Conservation (phyloP, 495 filamentous ascomycete species). For the Penicillium ochrochloron region DNA sequence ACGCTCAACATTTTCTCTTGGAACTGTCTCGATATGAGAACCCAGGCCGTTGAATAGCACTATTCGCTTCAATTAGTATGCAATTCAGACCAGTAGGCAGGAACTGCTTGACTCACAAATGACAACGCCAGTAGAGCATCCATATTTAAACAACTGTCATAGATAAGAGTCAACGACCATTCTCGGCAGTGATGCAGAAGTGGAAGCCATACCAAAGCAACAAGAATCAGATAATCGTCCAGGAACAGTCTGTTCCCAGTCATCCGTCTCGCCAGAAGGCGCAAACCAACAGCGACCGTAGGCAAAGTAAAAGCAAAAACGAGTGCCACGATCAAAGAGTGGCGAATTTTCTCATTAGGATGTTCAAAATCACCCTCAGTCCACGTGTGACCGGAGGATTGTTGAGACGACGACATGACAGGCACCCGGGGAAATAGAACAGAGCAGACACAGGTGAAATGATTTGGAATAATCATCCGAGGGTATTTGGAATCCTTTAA, state of each 20-base stretch:
- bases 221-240: constrained; percentile 47
- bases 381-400: constrained; percentile 22
- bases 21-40: constrained; percentile 40
- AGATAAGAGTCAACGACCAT: neutral
- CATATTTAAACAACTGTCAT: constrained; percentile 40
- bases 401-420: constrained; percentile 26
- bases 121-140: constrained; percentile 36
- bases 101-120: constrained; percentile 28
- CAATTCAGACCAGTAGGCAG: too few relatives aligned
- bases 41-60: constrained; percentile 41
- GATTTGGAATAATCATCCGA: constrained; percentile 32
- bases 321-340: constrained; percentile 35
- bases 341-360: constrained; percentile 31
- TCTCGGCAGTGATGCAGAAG: neutral
- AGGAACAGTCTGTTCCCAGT: constrained; percentile 32
- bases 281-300: constrained; percentile 36
- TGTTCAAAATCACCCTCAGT: constrained; percentile 30
- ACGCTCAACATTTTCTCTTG: constrained; percentile 29
- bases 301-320: constrained; percentile 38
- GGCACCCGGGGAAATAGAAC: neutral
- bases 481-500: constrained; percentile 14
- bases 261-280: constrained; percentile 33
- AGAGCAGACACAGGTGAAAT: constrained; percentile 13
- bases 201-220: constrained; percentile 34
- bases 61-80: constrained; percentile 10